A percentile compares a stretch with the other conserved stretches of the same genome.
These are phyloP conservation scores for Alternaria sp. DNA, from an alignment of 2,329 filamentous ascomycete genomes.

Conservation along the genomic window DNA sequence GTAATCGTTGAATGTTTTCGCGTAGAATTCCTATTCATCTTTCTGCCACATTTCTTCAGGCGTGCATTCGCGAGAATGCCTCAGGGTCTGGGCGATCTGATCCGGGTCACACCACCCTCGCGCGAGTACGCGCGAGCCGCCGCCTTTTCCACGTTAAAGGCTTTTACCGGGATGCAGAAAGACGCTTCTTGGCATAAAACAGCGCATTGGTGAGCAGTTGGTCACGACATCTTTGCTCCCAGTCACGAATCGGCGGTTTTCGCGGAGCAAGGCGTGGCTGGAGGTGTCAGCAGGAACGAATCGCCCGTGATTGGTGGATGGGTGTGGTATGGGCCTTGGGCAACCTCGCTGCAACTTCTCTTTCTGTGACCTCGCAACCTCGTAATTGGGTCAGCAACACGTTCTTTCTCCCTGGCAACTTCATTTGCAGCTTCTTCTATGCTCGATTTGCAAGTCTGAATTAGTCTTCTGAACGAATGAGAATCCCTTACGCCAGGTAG, in stretches of 20 bases:
- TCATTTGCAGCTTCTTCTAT: no score
- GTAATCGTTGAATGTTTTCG: not conserved
- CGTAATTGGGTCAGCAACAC: no score
- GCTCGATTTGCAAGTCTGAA: no score
- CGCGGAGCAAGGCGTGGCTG: slow-evolving; percentile 4
- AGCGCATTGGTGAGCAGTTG: slow-evolving; percentile 13
- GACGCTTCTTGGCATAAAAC: not conserved
- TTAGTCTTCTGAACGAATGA: no score
- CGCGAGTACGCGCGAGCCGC: slow-evolving; percentile 12
- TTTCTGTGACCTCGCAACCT: not conserved
- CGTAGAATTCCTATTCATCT: not conserved
- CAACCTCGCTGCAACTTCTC: not conserved
- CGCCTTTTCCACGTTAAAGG: slow-evolving; percentile 7
- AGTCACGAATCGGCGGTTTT: slow-evolving; percentile 15
- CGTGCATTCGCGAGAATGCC: not conserved
- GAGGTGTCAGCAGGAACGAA: not conserved
- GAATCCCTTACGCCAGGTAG: not conserved
- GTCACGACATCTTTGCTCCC: slow-evolving; percentile 27
- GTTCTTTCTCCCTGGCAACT: no score
- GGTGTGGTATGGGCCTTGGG: not conserved
- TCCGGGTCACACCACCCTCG: slow-evolving; percentile 34
- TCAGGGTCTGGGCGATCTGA: not conserved
- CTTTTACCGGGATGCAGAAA: not conserved
- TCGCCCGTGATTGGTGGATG: not conserved
- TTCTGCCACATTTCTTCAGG: not conserved